Evolutionary conservation across 805 yeast genomes (phyloP).

Genomic region (Maudiozyma bulderi): DNA sequence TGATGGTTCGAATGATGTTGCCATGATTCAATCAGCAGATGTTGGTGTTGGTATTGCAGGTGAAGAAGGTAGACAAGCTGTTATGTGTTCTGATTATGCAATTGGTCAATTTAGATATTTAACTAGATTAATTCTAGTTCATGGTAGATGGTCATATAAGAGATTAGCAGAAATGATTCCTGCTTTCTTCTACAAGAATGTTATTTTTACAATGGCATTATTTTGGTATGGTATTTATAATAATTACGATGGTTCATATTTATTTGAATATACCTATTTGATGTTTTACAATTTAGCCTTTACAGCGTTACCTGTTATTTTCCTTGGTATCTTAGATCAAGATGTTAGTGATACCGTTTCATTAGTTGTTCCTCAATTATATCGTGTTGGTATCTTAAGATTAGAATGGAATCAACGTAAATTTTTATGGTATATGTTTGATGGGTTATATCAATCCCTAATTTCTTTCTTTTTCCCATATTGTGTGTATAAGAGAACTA

Average conservation of each 20-base stretch:
- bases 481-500: slow-evolving; percentile 36
- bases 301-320: slow-evolving; percentile 72
- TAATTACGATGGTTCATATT: slow-evolving; percentile 70
- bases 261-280: slow-evolving; percentile 68
- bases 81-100: slow-evolving; percentile 81
- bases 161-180: slow-evolving; percentile 80
- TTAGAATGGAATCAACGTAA: slow-evolving; percentile 61
- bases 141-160: slow-evolving; percentile 83
- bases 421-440: slow-evolving; percentile 65
- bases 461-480: slow-evolving; percentile 70
- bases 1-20: slow-evolving; percentile 84
- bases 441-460: slow-evolving; percentile 67
- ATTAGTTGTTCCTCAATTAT: slow-evolving; percentile 63
- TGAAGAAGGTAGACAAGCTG: slow-evolving; percentile 86
- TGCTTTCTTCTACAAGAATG: slow-evolving; percentile 69
- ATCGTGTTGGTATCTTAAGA: slow-evolving; percentile 63
- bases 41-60: slow-evolving; percentile 88
- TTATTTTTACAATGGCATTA: slow-evolving; percentile 59
- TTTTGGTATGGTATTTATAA: slow-evolving; percentile 74
- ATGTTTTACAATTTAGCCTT: slow-evolving; percentile 78
- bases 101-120: slow-evolving; percentile 73
- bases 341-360: slow-evolving; percentile 67
- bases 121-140: slow-evolving; percentile 57
- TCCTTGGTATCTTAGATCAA: slow-evolving; percentile 71
- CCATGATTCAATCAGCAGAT: slow-evolving; percentile 84